Base-by-base conservation (phyloP, 331 rosid genomes). In the Pyrus hybrid region DNA sequence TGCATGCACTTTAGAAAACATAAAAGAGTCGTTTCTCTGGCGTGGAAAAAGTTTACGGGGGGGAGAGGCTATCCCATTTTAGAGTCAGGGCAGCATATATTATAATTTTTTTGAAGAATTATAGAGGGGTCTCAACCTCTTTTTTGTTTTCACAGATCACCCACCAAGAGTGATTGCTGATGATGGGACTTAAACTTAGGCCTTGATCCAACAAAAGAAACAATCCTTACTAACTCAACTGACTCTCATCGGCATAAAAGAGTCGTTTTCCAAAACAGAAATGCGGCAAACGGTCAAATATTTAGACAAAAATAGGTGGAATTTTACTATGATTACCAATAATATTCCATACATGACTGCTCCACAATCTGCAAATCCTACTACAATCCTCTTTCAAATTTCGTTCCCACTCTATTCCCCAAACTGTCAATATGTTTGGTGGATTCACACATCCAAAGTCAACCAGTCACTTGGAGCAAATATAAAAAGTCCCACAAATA, bases 401-500 rank as follows among this genome's bases (percentile, higher is more conserved):
- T 45, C 18, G 68, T 58, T 12, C 28, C 60, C 45, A 37, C 13
- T 37, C 4, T 37, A 9, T 37, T 37, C 45, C 45, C 45, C 45
- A 35, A 30, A 72, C 56, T 22, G 10, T 23, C 25, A 23, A 72
- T 35, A 35, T 14, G 56, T 58, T 23, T 60, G 56, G 68, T 56
- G 76, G 10, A 37, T n/a, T 51, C 57, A 51, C 21, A 51, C 57
- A n/a, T n/a, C 60, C 62, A 25, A 64, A 72, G 35, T 23, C 65
- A 65, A 7, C 47, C 8, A 56, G 25, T 9, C 61, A 25, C 67
- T 75, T 63, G 28, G 74, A 74, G 35, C 62, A 75, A 74, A 33
- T 69, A 63, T 61, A 69, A 20, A 70, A 53, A 28, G 47, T 58
- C 73, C 70, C 62, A 57, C 45, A 76, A 45, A 28, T 66, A 51